Base-by-base conservation (phyloP, 805 yeast species). In the Clavispora phyllophila region DNA sequence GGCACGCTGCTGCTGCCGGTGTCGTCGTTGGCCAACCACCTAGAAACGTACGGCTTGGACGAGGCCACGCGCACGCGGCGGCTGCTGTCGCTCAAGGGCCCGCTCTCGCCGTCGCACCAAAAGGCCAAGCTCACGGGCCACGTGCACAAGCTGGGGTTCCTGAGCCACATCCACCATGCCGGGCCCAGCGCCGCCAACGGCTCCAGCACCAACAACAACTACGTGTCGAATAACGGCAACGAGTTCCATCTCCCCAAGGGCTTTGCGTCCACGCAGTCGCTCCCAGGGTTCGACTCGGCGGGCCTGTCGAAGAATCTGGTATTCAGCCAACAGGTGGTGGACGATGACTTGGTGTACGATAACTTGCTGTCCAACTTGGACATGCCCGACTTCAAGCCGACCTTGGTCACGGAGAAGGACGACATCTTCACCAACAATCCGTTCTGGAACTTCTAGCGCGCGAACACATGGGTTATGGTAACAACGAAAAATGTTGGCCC, bases 31-130 rank as follows among this genome's bases (percentile, higher is more conserved):
- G 54, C 66, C 1, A 50, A 56, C 33, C 57, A 54, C 31, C 49
- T 62, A 39, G 70, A 66, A 37, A 50, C 43, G 22, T 67, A 61
- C 25, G 56, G 48, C 3, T 45, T 63, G 26, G 53, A 45, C 12
- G 45, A 44, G 26, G 22, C 26, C 34, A 6, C 15, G 28, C 34
- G 42, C n/a, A 18, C 28, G 20, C 37, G 43, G 10, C 42, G 42
- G 2, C 50, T 41, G 48, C 40, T 31, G 18, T 41, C 47, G 29
- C 19, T 36, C 4, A 43, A 47, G 28, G 28, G 49, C 5, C 43
- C 53, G 22, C 20, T 24, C 9, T 43, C 52, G 15, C 46, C 56
- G 2, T 44, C 42, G 22, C 44, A 28, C 26, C 40, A 42, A 23
- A 45, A 46, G 36, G 32, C 40, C 15, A 52, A 47, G 33, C 41